Evolutionary conservation across 495 filamentous ascomycete genomes (phyloP), one percentile per base, ranked within the genome.

Genomic region (Aspergillus cavernicola): DNA sequence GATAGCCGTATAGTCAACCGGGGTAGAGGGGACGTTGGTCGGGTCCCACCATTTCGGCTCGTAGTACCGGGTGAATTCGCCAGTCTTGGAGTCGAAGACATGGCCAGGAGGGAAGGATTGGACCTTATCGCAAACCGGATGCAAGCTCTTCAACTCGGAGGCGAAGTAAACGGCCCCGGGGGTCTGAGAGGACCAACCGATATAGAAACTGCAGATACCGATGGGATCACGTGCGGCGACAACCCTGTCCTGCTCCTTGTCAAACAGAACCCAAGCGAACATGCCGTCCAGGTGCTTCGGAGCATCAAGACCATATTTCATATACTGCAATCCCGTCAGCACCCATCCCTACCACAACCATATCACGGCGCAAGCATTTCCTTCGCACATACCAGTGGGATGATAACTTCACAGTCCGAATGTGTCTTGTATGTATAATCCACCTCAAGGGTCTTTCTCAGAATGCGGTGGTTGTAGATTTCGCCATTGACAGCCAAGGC

Each of bases 221-320:
- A 98, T 96, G 36, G 93, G 93, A 68, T 98, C 93, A 64, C 93
- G 84, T 35, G 93, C 95, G 23, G 93, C 95, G 58, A 98, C 82
- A 28, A 88, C 89, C 46, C 95, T 86, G 75, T 98, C 88, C 64
- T 85, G 82, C 43, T 79, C 85, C 76, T 92, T 93, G 78, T 98
- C 93, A 74, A 95, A 97, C 23, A 98, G 80, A 37, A 97, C 91
- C 77, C 92, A 98, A 10, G 92, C 96, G 83, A 98, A 98, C 95
- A 98, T 98, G 72, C 93, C 93, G 68, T 98, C 93, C 56, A 98
- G 85, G 70, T 90, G 75, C 74, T 95, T 95, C 56, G 93, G 92
- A 56, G 91, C 89, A 70, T 97, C 88, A 53, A 96, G 79, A 58
- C 85, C 95, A 81, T 96, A 79, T 69, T 97, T 84, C 71, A 88